phyloP scores from a whole-genome alignment of 352 stramenopile species.

The Phytophthora idaei region DNA sequence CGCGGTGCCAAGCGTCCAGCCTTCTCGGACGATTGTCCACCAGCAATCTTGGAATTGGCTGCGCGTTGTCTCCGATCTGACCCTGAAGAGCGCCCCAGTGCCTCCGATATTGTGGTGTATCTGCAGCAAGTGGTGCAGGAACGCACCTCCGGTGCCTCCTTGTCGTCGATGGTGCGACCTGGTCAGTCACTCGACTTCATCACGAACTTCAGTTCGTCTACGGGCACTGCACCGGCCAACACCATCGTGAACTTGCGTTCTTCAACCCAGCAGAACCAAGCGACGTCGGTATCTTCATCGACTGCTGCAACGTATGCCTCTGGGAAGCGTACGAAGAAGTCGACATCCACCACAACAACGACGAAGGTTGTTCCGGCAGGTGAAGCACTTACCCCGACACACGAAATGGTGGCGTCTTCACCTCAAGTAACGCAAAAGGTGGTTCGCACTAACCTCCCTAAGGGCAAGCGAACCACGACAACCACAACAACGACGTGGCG shows the following conservation, averaged over 20 bases:
- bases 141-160: slow-evolving; percentile 20
- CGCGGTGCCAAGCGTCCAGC: slow-evolving; percentile 47
- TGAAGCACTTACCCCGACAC: slow-evolving; percentile 17
- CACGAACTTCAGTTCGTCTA: slow-evolving; percentile 25
- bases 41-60: slow-evolving; percentile 54
- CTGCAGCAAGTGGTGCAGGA: slow-evolving; percentile 50
- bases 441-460: slow-evolving; percentile 27
- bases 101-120: slow-evolving; percentile 55
- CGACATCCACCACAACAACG: slow-evolving; percentile 25
- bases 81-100: slow-evolving; percentile 58
- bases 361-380: slow-evolving; percentile 6
- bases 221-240: slow-evolving; percentile 25
- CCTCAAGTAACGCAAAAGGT: slow-evolving; percentile 31
- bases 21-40: slow-evolving; percentile 61
- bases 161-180: slow-evolving; percentile 22
- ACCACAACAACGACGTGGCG: slow-evolving; percentile 27
- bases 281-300: slow-evolving; percentile 9
- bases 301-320: slow-evolving; percentile 10
- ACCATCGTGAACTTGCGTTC: slow-evolving; percentile 27
- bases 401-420: slow-evolving; percentile 23
- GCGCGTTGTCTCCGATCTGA: slow-evolving; percentile 54
- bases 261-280: slow-evolving; percentile 19
- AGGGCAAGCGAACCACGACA: slow-evolving; percentile 23
- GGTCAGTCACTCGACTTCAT: slow-evolving; percentile 29
- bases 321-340: slow-evolving; percentile 21